Conservation (phyloP, 2,329 filamentous ascomycete species). For the Monosporascus sp. region DNA sequence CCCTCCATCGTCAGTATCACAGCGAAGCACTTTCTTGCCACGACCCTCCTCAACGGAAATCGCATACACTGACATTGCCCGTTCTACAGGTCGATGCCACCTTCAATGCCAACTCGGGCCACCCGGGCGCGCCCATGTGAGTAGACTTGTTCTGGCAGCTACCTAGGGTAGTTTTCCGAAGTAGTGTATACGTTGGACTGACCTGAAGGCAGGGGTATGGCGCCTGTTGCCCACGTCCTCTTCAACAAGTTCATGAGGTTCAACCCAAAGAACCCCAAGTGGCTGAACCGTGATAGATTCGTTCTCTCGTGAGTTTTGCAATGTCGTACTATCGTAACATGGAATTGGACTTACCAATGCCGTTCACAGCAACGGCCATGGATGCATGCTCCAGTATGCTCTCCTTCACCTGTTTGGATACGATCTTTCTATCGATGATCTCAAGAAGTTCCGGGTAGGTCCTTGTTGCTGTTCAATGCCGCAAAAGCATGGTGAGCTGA, state of each 20-base stretch:
- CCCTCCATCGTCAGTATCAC: conserved; percentile 25
- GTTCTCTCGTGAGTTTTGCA: conserved; percentile 82
- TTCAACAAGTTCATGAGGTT: conserved; percentile 99
- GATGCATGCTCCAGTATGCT: conserved; percentile 99
- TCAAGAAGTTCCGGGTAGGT: conserved; percentile 93
- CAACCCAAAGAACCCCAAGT: conserved; percentile 98
- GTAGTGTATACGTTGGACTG: conserved; percentile 3
- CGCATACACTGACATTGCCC: conserved; percentile 12
- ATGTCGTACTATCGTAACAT: neutral
- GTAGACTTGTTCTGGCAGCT: conserved; percentile 20
- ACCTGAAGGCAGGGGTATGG: conserved; percentile 60
- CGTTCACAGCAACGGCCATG: conserved; percentile 79
- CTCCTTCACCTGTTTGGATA: conserved; percentile 97
- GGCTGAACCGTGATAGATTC: conserved; percentile 96
- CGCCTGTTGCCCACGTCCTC: conserved; percentile 90
- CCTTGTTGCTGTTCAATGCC: neutral
- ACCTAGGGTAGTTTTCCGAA: conserved; percentile 3
- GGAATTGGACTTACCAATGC: conserved; percentile 7
- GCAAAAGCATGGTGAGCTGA: neutral
- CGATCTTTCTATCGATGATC: conserved; percentile 75
- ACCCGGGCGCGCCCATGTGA: conserved; percentile 96
- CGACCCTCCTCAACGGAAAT: conserved; percentile 5
- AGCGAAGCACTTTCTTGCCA: conserved; percentile 3
- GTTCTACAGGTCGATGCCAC: conserved; percentile 86
- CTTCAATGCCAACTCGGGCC: conserved; percentile 90